Evolutionary conservation across 2,329 filamentous ascomycete species (phyloP), one percentile per base, ranked within the genome.

Genomic region (Sporothrix inflata): DNA sequence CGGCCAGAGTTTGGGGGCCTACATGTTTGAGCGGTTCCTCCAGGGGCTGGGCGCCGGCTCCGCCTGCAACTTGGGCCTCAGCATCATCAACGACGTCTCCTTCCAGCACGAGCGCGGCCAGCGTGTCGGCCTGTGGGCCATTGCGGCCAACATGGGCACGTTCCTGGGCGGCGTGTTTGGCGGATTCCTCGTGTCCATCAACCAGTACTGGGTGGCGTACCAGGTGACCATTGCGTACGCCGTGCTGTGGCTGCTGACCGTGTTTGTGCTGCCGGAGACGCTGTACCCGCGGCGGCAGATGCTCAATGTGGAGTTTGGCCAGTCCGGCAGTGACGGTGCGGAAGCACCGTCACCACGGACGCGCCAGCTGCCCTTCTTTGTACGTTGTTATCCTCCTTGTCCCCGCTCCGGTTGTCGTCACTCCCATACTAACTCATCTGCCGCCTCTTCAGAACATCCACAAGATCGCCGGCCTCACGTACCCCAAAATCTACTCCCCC

Each of bases 11-110:
- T 86, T 86, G 76, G 75, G 78, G 1, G 83, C 83, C 0, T 89
- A 89, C 77, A 87, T 89, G 85, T 84, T 84, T n/a, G 85, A 85
- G 1, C 80, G 87, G 2, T 88, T 89, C 76, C 87, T 89, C 76
- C 86, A 89, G 76, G 87, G 87, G 0, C 80, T 89, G 11, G 87
- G 87, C 0, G 85, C 86, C 16, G 83, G 83, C 55, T 87, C 87
- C 4, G 85, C 84, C 1, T 82, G 85, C 4, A 88, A 85, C 1
- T 84, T 89, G 14, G 87, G 87, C 0, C 81, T 89, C 76, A 85
- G 85, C 34, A 82, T 88, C 74, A 82, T 87, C 72, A 85, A 84
- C 74, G 86, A 88, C 77, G 75, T 88, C 19, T 89, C 87, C 75
- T 89, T 86, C 75, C 85, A 88, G 75, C 84, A 88, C 75, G 83